These are phyloP conservation scores for Paracoccidioides lutzii DNA, from an alignment of 2,329 filamentous ascomycete species.

Conservation along the genomic window DNA sequence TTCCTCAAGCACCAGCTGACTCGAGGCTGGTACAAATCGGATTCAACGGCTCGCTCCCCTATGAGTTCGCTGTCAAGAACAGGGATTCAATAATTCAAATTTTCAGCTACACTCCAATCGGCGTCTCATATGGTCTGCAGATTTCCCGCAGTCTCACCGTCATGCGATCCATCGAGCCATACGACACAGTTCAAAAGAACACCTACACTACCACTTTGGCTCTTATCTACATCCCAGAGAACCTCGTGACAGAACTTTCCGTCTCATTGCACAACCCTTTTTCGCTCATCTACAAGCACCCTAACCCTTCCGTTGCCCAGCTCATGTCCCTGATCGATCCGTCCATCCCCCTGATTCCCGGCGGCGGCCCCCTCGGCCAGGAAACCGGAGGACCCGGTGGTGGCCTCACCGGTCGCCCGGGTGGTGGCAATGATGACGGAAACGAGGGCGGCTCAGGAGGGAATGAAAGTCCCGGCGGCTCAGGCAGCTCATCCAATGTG, in stretches of 20 bases:
- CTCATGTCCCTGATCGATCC: slow-evolving; percentile 75
- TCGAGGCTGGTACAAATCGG: slow-evolving; percentile 68
- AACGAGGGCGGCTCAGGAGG: slow-evolving; percentile 27
- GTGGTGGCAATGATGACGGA: slow-evolving; percentile 13
- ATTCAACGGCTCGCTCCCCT: slow-evolving; percentile 71
- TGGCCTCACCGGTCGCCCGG: background rate
- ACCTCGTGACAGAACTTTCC: slow-evolving; percentile 53
- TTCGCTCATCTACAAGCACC: slow-evolving; percentile 62
- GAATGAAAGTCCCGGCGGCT: slow-evolving; percentile 37
- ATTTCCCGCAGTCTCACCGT: slow-evolving; percentile 38
- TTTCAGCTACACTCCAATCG: slow-evolving; percentile 62
- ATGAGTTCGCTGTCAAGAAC: slow-evolving; percentile 62
- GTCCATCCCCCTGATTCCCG: slow-evolving; percentile 56
- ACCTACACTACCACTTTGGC: slow-evolving; percentile 58
- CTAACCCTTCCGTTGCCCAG: slow-evolving; percentile 51
- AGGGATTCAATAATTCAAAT: slow-evolving; percentile 69
- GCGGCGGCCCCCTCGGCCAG: slow-evolving; percentile 18
- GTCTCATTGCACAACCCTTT: slow-evolving; percentile 58
- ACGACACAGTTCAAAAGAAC: slow-evolving; percentile 50
- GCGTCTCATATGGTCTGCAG: slow-evolving; percentile 52
- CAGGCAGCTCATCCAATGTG: slow-evolving; percentile 27
- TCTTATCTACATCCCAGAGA: slow-evolving; percentile 60
- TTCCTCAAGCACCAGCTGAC: slow-evolving; percentile 46
- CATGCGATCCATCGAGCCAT: slow-evolving; percentile 61
- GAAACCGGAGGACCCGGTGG: background rate